These are phyloP conservation scores for Saturnispora kantuleensis DNA, from an alignment of 805 yeast species.

Conservation along the genomic window DNA sequence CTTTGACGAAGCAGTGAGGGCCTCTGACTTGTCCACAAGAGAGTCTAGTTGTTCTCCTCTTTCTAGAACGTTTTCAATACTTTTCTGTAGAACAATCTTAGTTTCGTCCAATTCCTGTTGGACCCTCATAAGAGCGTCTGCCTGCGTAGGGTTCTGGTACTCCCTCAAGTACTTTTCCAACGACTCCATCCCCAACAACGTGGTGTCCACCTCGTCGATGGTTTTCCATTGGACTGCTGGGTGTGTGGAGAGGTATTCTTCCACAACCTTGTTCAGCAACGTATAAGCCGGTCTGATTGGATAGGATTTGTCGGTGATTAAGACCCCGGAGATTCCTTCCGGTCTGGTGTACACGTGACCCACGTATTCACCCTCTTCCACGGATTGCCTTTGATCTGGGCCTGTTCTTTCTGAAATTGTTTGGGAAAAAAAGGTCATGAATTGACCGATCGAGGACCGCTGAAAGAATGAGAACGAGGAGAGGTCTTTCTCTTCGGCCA, in stretches of 20 bases:
- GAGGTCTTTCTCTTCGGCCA: slow-evolving; percentile 72
- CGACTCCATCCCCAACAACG: slow-evolving; percentile 33
- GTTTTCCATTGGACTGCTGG: slow-evolving; percentile 64
- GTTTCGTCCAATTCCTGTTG: slow-evolving; percentile 98
- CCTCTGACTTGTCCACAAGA: slow-evolving; percentile 91
- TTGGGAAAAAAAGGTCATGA: slow-evolving; percentile 87
- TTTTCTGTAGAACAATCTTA: slow-evolving; percentile 89
- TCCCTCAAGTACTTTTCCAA: slow-evolving; percentile 63
- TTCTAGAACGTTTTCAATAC: slow-evolving; percentile 87
- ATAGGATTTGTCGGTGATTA: slow-evolving; percentile 90
- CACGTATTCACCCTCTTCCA: slow-evolving; percentile 83
- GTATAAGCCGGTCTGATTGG: slow-evolving; percentile 97
- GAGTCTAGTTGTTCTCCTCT: slow-evolving; percentile 95
- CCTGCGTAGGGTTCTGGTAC: slow-evolving; percentile 95
- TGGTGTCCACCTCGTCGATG: slow-evolving; percentile 37
- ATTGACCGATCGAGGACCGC: slow-evolving; percentile 63
- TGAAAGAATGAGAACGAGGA: slow-evolving; percentile 86
- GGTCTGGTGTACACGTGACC: slow-evolving; percentile 87
- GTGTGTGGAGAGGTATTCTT: slow-evolving; percentile 78
- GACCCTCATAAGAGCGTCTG: slow-evolving; percentile 93
- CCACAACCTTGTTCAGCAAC: slow-evolving; percentile 78
- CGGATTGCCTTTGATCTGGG: slow-evolving; percentile 86
- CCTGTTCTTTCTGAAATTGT: slow-evolving; percentile 85
- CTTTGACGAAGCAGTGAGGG: slow-evolving; percentile 75
- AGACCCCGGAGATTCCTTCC: slow-evolving; percentile 86